Evolutionary conservation across 208 protist genomes (phyloP).

Genomic region (Acanthamoeba castellanii): DNA sequence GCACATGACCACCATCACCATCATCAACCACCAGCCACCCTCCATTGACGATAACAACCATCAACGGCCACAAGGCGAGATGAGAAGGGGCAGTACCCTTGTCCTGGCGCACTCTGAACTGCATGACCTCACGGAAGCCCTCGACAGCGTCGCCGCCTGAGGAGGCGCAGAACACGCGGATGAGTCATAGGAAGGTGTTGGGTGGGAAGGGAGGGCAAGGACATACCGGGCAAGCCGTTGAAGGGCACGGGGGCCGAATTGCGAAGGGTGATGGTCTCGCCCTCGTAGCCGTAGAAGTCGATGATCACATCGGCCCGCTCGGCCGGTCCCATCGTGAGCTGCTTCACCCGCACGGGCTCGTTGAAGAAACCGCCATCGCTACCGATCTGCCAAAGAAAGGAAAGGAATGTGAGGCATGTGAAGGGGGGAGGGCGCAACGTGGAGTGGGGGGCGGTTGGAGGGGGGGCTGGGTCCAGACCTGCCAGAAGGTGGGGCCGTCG

Average conservation of each 20-base stretch:
- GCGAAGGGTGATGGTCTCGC: background rate
- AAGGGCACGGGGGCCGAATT: slow-evolving; percentile 31
- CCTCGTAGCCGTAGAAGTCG: slow-evolving; percentile 9
- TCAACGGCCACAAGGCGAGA: too few species aligned
- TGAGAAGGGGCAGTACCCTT: background rate
- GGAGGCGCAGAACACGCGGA: background rate
- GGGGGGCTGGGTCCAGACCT: too few species aligned
- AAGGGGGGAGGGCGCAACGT: background rate
- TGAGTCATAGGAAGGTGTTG: background rate
- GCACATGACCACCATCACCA: too few species aligned
- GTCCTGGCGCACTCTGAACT: slow-evolving; percentile 29
- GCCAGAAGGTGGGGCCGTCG: background rate
- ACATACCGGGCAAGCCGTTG: too few species aligned
- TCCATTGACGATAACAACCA: too few species aligned
- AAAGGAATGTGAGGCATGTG: too few species aligned
- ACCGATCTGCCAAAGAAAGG: background rate
- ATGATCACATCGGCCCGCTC: slow-evolving; percentile 58
- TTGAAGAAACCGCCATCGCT: slow-evolving; percentile 48
- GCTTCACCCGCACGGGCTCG: background rate
- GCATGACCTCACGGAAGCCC: background rate
- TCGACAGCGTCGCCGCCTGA: background rate
- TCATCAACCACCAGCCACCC: too few species aligned
- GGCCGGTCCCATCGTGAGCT: background rate
- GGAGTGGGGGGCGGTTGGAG: too few species aligned
- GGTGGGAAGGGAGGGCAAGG: too few species aligned